These are phyloP conservation scores for Stachybotrys chlorohalonatus DNA, from an alignment of 2,329 filamentous ascomycete species.

Conservation along the genomic window DNA sequence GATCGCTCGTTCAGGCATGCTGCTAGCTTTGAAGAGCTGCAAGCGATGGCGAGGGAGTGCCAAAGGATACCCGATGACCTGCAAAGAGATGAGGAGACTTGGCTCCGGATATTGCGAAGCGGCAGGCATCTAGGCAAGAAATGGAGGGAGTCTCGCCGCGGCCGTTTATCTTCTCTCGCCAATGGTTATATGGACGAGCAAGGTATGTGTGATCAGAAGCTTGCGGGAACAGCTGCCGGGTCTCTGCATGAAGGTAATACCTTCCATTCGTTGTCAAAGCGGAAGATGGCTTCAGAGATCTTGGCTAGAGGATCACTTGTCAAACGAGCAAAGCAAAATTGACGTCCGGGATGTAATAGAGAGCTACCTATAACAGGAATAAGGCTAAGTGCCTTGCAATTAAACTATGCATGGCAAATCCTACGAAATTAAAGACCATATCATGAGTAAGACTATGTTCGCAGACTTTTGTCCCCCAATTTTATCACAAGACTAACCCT, in stretches of 20 bases:
- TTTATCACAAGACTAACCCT: no score
- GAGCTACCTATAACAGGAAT: neutral
- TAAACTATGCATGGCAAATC: neutral
- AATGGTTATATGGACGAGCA: neutral
- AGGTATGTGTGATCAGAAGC: neutral
- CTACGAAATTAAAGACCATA: no score
- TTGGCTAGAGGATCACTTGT: neutral
- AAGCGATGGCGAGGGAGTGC: neutral
- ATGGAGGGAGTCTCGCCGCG: neutral
- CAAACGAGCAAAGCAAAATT: neutral
- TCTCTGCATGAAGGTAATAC: neutral
- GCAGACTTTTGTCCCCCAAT: no score
- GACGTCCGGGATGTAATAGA: neutral
- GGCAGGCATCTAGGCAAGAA: neutral
- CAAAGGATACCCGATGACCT: neutral
- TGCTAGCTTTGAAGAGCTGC: neutral
- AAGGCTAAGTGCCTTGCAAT: neutral
- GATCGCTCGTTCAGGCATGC: neutral
- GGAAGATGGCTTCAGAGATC: neutral
- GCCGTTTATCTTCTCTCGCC: neutral
- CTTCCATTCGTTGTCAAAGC: neutral
- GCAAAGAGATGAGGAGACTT: neutral
- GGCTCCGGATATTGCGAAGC: neutral
- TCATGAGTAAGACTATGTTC: no score
- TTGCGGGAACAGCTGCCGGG: neutral